Percentiles rank a stretch among this genome's conserved stretches.
phyloP scores from a whole-genome alignment of 768 basidiomycete genomes.

The Dendrothele bispora region DNA sequence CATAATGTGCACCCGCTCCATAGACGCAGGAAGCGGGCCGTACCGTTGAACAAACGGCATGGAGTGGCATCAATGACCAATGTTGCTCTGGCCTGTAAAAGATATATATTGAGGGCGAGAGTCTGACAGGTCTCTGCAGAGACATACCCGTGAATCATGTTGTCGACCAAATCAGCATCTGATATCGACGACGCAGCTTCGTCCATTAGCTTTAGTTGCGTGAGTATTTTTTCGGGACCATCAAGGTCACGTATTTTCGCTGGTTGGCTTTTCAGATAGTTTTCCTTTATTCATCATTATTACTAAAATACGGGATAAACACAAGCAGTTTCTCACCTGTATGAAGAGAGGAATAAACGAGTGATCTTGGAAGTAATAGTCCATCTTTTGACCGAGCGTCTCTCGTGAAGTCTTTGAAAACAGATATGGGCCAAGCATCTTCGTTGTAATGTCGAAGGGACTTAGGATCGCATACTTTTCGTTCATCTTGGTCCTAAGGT shows the following conservation, averaged over 20 bases:
- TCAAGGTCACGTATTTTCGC: conserved; percentile 53
- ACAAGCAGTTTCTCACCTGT: no score
- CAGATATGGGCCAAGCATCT: conserved; percentile 87
- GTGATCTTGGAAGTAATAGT: conserved; percentile 95
- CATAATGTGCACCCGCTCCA: conserved; percentile 67
- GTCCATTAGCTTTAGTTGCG: conserved; percentile 79
- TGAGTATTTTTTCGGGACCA: conserved; percentile 66
- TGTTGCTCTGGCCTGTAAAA: conserved; percentile 81
- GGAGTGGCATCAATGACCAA: conserved; percentile 93
- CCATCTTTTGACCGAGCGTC: conserved; percentile 89
- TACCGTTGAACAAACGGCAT: conserved; percentile 89
- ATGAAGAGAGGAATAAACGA: conserved; percentile 94
- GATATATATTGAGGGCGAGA: conserved; percentile 4
- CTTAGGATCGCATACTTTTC: conserved; percentile 90
- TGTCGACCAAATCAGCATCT: conserved; percentile 91
- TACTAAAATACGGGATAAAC: conserved; percentile 7
- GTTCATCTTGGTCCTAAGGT: conserved; percentile 70
- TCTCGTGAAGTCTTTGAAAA: conserved; percentile 83
- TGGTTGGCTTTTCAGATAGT: conserved; percentile 87
- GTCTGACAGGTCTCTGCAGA: not conserved
- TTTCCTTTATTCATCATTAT: conserved; percentile 64
- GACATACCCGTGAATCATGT: conserved; percentile 86
- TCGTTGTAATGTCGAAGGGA: conserved; percentile 90
- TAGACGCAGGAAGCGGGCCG: conserved; percentile 84
- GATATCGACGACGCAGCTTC: conserved; percentile 91